Conservation (phyloP, 331 rosid species). For the Acacia concinna region DNA sequence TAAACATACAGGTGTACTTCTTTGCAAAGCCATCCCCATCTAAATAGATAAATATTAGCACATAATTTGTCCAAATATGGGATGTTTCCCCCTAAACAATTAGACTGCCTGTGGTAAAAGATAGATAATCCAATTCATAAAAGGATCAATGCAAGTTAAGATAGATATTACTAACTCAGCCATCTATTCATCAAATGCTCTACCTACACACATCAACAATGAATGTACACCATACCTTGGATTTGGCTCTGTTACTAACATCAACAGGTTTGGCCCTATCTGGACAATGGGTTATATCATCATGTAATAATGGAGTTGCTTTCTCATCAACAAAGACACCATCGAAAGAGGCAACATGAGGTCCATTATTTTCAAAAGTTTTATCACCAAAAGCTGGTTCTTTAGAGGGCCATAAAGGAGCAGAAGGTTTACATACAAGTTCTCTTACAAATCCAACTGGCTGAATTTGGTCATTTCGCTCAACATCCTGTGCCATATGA, state of each 20-base stretch:
- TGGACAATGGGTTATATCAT: constrained; percentile 32
- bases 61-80: background rate
- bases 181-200: background rate
- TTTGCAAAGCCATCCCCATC: background rate
- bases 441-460: constrained; percentile 30
- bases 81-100: constrained; percentile 5
- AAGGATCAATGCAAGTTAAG: background rate
- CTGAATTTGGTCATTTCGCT: constrained; percentile 35
- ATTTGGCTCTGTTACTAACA: background rate
- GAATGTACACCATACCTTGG: background rate
- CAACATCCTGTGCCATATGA: constrained; percentile 21
- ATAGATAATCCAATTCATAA: background rate
- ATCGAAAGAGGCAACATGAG: constrained; percentile 20
- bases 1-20: background rate
- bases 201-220: background rate
- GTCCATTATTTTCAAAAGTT: constrained; percentile 17
- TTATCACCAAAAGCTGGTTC: constrained; percentile 32
- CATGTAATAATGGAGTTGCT: constrained; percentile 5
- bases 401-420: constrained; percentile 38
- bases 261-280: constrained; percentile 26
- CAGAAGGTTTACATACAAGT: constrained; percentile 3
- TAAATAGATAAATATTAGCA: background rate
- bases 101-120: background rate
- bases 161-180: background rate
- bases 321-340: constrained; percentile 25